Percentiles rank a stretch among this genome's conserved stretches.
Conservation (phyloP, 441 rosid species). For the Populus trichocarpa region DNA sequence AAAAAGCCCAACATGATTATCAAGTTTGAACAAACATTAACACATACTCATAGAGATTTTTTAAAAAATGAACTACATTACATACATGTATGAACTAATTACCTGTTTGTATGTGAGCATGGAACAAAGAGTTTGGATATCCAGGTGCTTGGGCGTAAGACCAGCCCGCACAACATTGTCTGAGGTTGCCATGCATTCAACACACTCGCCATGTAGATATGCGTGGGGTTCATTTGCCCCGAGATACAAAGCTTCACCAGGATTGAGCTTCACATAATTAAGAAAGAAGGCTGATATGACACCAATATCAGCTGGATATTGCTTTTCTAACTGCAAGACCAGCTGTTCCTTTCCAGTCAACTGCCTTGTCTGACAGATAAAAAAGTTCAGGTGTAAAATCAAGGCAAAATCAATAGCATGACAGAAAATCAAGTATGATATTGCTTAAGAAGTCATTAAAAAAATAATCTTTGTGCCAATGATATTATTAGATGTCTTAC, state of each 20-base stretch:
- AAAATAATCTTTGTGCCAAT: background rate
- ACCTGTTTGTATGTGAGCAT: constrained; percentile 79
- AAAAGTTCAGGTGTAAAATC: background rate
- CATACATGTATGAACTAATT: constrained; percentile 1
- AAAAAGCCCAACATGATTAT: background rate
- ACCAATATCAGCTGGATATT: constrained; percentile 65
- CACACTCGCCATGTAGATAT: constrained; percentile 60
- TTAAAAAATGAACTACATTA: background rate
- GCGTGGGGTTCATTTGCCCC: constrained; percentile 85
- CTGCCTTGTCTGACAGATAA: constrained; percentile 41
- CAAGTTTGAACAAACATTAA: background rate
- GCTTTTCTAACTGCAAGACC: constrained; percentile 58
- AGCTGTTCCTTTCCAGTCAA: constrained; percentile 65
- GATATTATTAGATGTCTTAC: background rate
- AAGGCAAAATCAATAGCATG: background rate
- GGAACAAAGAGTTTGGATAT: constrained; percentile 66
- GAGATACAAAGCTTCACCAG: constrained; percentile 78
- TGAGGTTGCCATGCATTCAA: constrained; percentile 87
- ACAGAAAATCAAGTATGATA: background rate
- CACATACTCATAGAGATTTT: background rate
- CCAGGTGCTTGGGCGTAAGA: constrained; percentile 68
- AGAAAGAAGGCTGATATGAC: constrained; percentile 63
- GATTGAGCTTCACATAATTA: constrained; percentile 64
- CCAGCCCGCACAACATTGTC: constrained; percentile 89
- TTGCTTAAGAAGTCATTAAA: background rate